Evolutionary conservation across 148 eudicot genomes (phyloP).

Genomic region (Camellia japonica): DNA sequence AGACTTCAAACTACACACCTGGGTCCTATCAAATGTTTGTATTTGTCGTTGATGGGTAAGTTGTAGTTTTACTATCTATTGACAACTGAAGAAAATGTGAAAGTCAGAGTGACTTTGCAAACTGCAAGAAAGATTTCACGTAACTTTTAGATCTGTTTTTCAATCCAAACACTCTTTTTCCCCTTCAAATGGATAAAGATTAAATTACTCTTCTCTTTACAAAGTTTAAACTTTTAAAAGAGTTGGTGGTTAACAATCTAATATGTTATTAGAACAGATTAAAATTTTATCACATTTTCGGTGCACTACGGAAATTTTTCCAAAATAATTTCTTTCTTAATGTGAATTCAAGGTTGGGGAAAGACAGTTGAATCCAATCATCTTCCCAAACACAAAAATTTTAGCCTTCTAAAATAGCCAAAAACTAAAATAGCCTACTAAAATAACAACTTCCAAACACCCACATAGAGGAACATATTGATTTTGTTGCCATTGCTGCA

Average conservation of each 20-base stretch:
- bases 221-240: too few relatives aligned
- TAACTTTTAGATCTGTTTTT: neutral
- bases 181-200: neutral
- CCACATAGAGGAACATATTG: too few relatives aligned
- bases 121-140: neutral
- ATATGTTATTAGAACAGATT: neutral
- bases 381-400: too few relatives aligned
- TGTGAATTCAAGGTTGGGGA: slow-evolving; percentile 81
- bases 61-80: neutral
- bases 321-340: neutral
- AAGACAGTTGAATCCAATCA: slow-evolving; percentile 50
- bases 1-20: neutral
- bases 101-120: neutral
- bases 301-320: neutral
- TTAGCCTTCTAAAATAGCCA: too few relatives aligned
- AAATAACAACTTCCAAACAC: neutral
- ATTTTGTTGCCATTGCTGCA: too few relatives aligned
- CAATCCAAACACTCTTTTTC: neutral
- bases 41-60: neutral
- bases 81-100: neutral
- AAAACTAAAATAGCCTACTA: neutral
- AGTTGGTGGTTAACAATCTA: too few relatives aligned
- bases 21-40: neutral
- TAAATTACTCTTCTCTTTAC: too few relatives aligned
- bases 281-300: neutral